Conservation (phyloP, 129 eudicot species). For the Arctium minus region DNA sequence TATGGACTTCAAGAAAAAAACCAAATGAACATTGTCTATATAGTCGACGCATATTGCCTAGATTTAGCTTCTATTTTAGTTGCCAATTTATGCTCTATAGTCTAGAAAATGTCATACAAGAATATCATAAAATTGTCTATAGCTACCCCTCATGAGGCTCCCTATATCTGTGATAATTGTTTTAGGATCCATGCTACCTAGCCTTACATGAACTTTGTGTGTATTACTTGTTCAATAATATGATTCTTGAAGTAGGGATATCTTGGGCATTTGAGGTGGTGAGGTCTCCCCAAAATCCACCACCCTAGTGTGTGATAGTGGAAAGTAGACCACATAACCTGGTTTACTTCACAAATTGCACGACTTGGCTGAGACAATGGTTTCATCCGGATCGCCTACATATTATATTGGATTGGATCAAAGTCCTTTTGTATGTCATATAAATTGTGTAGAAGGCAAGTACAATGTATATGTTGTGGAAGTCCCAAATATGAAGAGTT, state of each 20-base stretch:
- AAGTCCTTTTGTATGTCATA: too few species aligned
- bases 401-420: too few species aligned
- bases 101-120: background rate
- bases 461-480: too few species aligned
- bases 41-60: constrained; percentile 7
- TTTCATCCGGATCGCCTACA: too few species aligned
- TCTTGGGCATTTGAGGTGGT: background rate
- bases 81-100: background rate
- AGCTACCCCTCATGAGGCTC: background rate
- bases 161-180: background rate
- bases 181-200: background rate
- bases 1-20: background rate
- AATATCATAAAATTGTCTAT: background rate
- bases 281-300: too few species aligned
- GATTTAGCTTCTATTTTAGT: constrained; percentile 1
- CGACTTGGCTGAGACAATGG: too few species aligned
- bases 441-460: too few species aligned
- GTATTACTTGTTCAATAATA: background rate
- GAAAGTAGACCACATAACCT: background rate
- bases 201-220: background rate
- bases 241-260: background rate
- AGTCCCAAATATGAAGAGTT: too few species aligned
- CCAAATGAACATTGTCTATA: background rate
- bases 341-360: too few species aligned
- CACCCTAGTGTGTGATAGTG: background rate